Base-by-base conservation (phyloP, 2,329 filamentous ascomycete species). In the Trichoderma breve region DNA sequence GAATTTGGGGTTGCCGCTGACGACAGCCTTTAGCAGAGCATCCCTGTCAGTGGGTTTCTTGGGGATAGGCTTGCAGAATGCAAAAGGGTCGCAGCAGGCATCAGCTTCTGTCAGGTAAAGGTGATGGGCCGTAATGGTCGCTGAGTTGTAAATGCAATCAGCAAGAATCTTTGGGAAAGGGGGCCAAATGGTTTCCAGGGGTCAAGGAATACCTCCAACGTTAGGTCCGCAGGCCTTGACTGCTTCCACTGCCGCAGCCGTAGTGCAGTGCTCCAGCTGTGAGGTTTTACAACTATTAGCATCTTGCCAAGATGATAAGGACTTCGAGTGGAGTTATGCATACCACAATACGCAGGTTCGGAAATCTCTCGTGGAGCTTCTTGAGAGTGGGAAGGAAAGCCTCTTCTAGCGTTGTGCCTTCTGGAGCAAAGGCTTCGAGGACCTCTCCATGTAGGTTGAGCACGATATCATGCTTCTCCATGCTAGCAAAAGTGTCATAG, bases 391-490 rank as follows among this genome's bases (percentile, higher is more conserved):
- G 95, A 9, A 98, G 85, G 83, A 98, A 98, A 9, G 83, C 82
- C 74, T 85, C 83, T 75, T 86, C 84, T 4, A 85, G 77, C 1
- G 84, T 84, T 36, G 80, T 74, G 28, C 79, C 81, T n/a, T 84
- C 84, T 2, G 86, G 86, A 0, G 90, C 80, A 61, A 82, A 78
- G 4, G 81, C 79, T 71, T 81, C 81, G 3, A 82, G 91, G n/a
- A 91, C 89, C 82, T 98, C 95, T 75, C 95, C 95, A 80, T 98
- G 95, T n/a, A 98, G 85, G 83, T 98, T 98, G 55, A 97, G 86
- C n/a, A 97, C 88, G 75, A 65, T 12, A 75, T 91, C 90, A 75
- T 94, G 89, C 73, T 90, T 84, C 79, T 97, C 92, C 95, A 98
- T 98, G 75, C 93, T 92, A n/a, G 87, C 88, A 79, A 98, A 97